Evolutionary conservation across 495 filamentous ascomycete genomes (phyloP), one percentile per base, ranked within the genome.

Genomic region (Hypoxylon fragiforme): DNA sequence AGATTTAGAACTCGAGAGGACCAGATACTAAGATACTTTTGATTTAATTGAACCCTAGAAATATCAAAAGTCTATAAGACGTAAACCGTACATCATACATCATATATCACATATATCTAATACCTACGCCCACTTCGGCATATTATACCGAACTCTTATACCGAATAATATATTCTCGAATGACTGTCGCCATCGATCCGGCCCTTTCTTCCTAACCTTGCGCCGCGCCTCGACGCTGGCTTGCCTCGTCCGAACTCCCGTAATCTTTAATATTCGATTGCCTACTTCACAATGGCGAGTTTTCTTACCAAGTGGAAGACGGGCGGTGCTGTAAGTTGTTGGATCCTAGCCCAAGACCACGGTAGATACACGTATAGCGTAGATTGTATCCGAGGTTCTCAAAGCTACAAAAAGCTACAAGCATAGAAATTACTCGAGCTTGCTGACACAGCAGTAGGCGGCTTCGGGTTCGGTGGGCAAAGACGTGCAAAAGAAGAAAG

Each of bases 401-500:
- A n/a, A n/a, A n/a, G n/a, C n/a, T n/a, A n/a, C n/a, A n/a, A n/a
- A n/a, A n/a, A 46, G 46, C 48, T 49, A 37, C 15, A 12, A 9
- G 22, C 2, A 21, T 24, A 11, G 14, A 3, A n/a, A 61, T 47
- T 50, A 13, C 12, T 42, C 34, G 39, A 30, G 30, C 32, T 52
- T 55, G 49, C 62, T 67, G 45, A 67, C 58, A 34, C 42, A 12
- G 12, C 40, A 40, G 9, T 22, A 76, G 74, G 58, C 68, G 32
- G 60, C 51, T 54, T 68, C 68, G 42, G 66, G 64, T 49, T 43
- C 73, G 53, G 65, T 73, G 45, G 64, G 50, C 62, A 74, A 72
- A 54, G 68, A 71, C 54, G 66, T 69, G 54, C 50, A 65, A 14
- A 72, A 68, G 54, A 92, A 92, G 72, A 94, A 91, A 69, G 88